phyloP scores from a whole-genome alignment of 1,284 basidiomycete genomes.

The Tylopilus sp. region DNA sequence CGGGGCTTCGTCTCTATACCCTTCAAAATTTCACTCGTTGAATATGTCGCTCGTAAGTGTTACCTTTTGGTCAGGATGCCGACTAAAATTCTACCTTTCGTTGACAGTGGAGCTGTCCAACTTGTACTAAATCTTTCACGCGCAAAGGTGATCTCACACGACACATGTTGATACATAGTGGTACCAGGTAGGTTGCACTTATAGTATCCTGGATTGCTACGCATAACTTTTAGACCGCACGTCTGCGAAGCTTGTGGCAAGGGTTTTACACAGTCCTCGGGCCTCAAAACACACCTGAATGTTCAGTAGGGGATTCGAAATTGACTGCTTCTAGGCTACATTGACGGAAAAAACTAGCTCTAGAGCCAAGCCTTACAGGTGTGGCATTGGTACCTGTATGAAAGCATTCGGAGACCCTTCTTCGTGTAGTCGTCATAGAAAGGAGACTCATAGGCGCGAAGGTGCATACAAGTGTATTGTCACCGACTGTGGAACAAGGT shows the following conservation, averaged over 20 bases:
- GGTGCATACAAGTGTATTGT: slow-evolving; percentile 45
- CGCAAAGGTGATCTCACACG: slow-evolving; percentile 54
- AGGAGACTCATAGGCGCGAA: slow-evolving; percentile 48
- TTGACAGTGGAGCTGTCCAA: slow-evolving; percentile 34
- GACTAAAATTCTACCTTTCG: slow-evolving; percentile 4
- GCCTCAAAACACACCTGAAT: slow-evolving; percentile 56
- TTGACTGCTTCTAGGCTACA: background rate
- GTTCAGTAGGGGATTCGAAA: slow-evolving; percentile 46
- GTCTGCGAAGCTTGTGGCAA: slow-evolving; percentile 46
- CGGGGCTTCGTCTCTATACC: slow-evolving; percentile 39
- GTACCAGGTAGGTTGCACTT: slow-evolving; percentile 39
- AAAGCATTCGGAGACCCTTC: slow-evolving; percentile 61
- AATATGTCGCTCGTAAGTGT: slow-evolving; percentile 29
- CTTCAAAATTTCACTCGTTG: slow-evolving; percentile 1
- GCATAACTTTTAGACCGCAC: slow-evolving; percentile 39
- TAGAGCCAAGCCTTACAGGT: slow-evolving; percentile 47
- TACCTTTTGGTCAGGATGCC: background rate
- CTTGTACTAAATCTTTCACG: slow-evolving; percentile 44
- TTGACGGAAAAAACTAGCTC: slow-evolving; percentile 39
- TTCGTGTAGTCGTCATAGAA: slow-evolving; percentile 56
- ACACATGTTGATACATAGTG: slow-evolving; percentile 45
- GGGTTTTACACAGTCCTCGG: slow-evolving; percentile 51
- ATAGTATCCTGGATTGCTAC: background rate
- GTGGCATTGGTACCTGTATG: slow-evolving; percentile 42
- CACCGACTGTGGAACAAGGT: slow-evolving; percentile 47